These are phyloP conservation scores for Haemoproteus tartakovskyi DNA, from an alignment of 169 alveolate genomes.

Conservation along the genomic window DNA sequence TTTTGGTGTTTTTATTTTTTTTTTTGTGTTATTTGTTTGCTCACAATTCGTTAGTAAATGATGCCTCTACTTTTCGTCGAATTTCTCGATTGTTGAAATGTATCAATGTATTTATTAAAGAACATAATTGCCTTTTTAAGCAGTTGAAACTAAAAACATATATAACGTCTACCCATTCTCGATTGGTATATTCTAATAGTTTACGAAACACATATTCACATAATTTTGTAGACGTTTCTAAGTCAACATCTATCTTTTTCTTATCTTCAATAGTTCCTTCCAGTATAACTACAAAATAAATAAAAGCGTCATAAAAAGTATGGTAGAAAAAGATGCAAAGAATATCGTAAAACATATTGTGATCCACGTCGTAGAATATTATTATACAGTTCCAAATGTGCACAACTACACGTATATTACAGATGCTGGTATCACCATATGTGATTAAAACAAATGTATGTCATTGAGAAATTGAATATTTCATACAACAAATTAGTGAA, in stretches of 20 bases:
- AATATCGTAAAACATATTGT: too few relatives aligned
- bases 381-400: too few relatives aligned
- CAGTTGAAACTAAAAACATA: slow-evolving; percentile 40
- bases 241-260: slow-evolving; percentile 36
- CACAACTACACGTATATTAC: too few relatives aligned
- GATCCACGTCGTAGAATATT: too few relatives aligned
- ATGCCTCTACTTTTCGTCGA: slow-evolving; percentile 29
- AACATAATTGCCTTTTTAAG: slow-evolving; percentile 52
- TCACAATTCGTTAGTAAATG: slow-evolving; percentile 53
- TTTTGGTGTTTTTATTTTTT: too few relatives aligned
- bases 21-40: too few relatives aligned
- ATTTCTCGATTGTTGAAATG: slow-evolving; percentile 24
- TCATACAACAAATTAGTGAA: too few relatives aligned
- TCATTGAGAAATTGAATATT: too few relatives aligned
- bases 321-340: not conserved
- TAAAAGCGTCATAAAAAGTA: not conserved
- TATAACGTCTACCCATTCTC: slow-evolving; percentile 17
- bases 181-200: slow-evolving; percentile 38
- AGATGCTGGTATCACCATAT: too few relatives aligned
- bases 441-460: too few relatives aligned
- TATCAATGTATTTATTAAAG: slow-evolving; percentile 50
- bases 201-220: slow-evolving; percentile 58
- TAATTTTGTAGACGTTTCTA: slow-evolving; percentile 41
- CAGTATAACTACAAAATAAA: slow-evolving; percentile 18
- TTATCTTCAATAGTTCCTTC: slow-evolving; percentile 60